Percentiles rank a stretch among this genome's conserved stretches.
phyloP scores from a whole-genome alignment of 371 early-diverging fungal species.

The Parasitella parasitica region DNA sequence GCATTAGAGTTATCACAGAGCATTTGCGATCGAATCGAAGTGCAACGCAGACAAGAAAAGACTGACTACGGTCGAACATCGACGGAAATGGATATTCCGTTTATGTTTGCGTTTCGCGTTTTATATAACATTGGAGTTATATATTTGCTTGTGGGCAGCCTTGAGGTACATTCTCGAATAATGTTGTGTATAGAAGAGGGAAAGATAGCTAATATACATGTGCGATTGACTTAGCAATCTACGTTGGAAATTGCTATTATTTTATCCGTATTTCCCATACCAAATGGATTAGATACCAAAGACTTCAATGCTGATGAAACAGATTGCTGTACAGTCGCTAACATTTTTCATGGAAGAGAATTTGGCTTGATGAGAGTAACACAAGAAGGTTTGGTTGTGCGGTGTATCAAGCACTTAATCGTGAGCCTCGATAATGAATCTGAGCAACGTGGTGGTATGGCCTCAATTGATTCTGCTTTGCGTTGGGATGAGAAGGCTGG shows the following conservation, averaged over 20 bases:
- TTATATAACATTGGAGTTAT: constrained; percentile 50
- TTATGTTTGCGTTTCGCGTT: constrained; percentile 54
- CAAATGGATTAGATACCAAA: constrained; percentile 34
- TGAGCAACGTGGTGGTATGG: constrained; percentile 45
- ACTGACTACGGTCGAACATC: constrained; percentile 11
- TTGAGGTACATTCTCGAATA: too few species aligned
- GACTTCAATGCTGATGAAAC: constrained; percentile 43
- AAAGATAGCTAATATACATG: constrained; percentile 15
- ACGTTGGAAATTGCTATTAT: constrained; percentile 51
- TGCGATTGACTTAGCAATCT: too few species aligned
- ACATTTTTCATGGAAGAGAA: constrained; percentile 41
- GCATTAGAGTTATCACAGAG: constrained; percentile 44
- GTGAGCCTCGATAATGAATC: constrained; percentile 48
- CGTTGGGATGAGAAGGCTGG: constrained; percentile 53
- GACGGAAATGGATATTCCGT: constrained; percentile 44
- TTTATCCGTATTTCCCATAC: constrained; percentile 48
- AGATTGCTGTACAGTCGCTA: constrained; percentile 37
- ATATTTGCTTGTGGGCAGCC: constrained; percentile 47
- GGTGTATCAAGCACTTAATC: constrained; percentile 51
- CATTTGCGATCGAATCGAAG: constrained; percentile 50
- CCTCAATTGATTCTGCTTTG: constrained; percentile 49
- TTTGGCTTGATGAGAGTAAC: constrained; percentile 52
- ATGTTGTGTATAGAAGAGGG: not conserved
- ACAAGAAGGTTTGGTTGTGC: constrained; percentile 46
- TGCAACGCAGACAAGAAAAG: constrained; percentile 39